Evolutionary conservation across 108 stramenopile species (phyloP).

Genomic region (Cyclotella kingstonii): DNA sequence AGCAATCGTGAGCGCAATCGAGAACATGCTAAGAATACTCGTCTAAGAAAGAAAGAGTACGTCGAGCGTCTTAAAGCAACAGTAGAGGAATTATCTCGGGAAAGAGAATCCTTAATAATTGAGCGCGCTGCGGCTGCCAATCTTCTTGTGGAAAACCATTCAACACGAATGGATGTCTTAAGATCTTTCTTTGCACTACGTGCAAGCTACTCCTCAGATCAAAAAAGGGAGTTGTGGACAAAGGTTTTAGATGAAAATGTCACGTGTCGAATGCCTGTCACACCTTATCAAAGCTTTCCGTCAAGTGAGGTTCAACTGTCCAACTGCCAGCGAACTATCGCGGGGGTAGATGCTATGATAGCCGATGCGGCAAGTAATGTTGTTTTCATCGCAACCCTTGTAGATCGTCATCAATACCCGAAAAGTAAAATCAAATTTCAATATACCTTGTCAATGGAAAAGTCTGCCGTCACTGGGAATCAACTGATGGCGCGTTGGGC

Average conservation of each 20-base stretch:
- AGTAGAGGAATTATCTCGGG: constrained; percentile 85
- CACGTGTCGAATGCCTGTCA: constrained; percentile 82
- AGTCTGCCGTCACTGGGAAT: constrained; percentile 85
- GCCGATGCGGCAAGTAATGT: constrained; percentile 87
- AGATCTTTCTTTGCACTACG: constrained; percentile 79
- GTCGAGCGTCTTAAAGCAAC: constrained; percentile 89
- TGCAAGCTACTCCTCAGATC: constrained; percentile 56
- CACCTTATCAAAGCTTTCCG: constrained; percentile 92
- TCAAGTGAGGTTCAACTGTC: constrained; percentile 90
- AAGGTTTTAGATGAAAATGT: constrained; percentile 89
- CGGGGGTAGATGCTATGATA: constrained; percentile 95
- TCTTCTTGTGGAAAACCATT: constrained; percentile 76
- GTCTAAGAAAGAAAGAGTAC: constrained; percentile 95
- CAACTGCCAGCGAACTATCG: constrained; percentile 86
- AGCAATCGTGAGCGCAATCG: constrained; percentile 93
- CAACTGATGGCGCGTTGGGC: constrained; percentile 95
- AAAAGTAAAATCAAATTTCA: constrained; percentile 76
- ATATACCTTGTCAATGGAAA: constrained; percentile 86
- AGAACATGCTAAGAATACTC: constrained; percentile 95
- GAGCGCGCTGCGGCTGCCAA: constrained; percentile 76
- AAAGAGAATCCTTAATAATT: constrained; percentile 73
- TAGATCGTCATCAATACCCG: constrained; percentile 73
- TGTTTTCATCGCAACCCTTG: constrained; percentile 79
- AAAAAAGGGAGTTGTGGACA: constrained; percentile 76
- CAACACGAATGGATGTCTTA: constrained; percentile 82